Base-by-base conservation (phyloP, 495 filamentous ascomycete species). In the Pseudotulostoma volvatum region DNA sequence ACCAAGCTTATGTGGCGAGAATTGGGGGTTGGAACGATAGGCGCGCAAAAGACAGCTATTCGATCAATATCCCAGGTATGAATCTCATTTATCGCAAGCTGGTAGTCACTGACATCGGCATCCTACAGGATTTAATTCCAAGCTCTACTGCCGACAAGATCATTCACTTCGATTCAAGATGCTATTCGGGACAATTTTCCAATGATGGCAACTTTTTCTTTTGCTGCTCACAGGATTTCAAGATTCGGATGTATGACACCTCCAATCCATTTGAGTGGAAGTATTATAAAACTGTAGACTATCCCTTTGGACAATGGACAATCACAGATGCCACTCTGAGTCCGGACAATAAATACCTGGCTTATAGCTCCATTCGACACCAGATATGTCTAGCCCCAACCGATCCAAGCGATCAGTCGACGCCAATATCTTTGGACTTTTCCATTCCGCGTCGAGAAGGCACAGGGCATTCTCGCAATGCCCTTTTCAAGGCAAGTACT, bases 171-270 rank as follows among this genome's bases (percentile, higher is more conserved):
- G 71, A 84, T 37, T 69, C 76, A 9, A 76, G 81, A 34, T 86
- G 87, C 39, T 95, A 93, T 53, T 94, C 85, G 9, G 90, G 90
- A 3, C 90, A 97, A 54, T 97, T 95, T 52, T 93, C 84, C 0
- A 80, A 88, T 38, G 90, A 97, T 47, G 90, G 90, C 4, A 93
- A 93, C 60, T 95, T 95, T 61, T 97, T 93, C 57, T 97, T 93
- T 55, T 79, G 78, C n/a, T 88, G 81, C 47, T 78, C 77, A 16
- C 87, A 95, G 54, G 87, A 97, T 53, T 94, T 90, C 58, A 76
- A 72, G 39, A 84, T 97, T 9, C 79, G 87, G 15, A 85, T 97
- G 81, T 97, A 96, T 54, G 90, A 97, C 52, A 95, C 90, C 0
- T 92, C 84, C 1, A 93, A 95, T 42, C 90, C 90, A 0, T 92